Conservation (phyloP, 2,329 filamentous ascomycete genomes). For the Xylariaceae sp. region DNA sequence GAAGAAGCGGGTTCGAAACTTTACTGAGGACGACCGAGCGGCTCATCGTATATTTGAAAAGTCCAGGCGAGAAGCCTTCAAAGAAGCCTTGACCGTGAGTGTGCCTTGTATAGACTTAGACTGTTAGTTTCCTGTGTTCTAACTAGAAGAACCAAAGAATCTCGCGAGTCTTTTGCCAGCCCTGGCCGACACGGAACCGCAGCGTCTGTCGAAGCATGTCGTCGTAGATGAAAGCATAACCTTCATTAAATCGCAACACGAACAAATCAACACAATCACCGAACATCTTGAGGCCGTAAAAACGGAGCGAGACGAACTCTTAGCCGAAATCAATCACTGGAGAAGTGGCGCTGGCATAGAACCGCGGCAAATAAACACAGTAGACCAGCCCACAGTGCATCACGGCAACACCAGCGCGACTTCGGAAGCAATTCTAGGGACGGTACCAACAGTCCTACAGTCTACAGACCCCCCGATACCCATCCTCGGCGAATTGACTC, state of each 20-base stretch:
- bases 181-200: slow-evolving; percentile 43
- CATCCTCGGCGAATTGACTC: slow-evolving; percentile 15
- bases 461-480: slow-evolving; percentile 16
- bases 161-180: slow-evolving; percentile 46
- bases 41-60: slow-evolving; percentile 50
- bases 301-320: slow-evolving; percentile 32
- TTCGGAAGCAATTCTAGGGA: slow-evolving; percentile 14
- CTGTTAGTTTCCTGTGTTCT: slow-evolving; percentile 7
- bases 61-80: slow-evolving; percentile 50
- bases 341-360: slow-evolving; percentile 31
- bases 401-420: slow-evolving; percentile 10
- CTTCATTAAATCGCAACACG: slow-evolving; percentile 39
- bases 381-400: slow-evolving; percentile 6
- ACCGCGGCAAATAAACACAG: slow-evolving; percentile 24
- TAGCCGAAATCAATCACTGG: slow-evolving; percentile 35
- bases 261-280: slow-evolving; percentile 24
- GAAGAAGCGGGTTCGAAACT: slow-evolving; percentile 48
- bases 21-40: slow-evolving; percentile 50
- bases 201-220: slow-evolving; percentile 49
- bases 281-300: slow-evolving; percentile 26
- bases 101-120: neutral
- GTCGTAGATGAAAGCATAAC: slow-evolving; percentile 48
- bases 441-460: slow-evolving; percentile 13
- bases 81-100: slow-evolving; percentile 46
- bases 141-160: slow-evolving; percentile 37